Evolutionary conservation across 2,329 filamentous ascomycete genomes (phyloP).

Genomic region (Fusarium praegraminearum): DNA sequence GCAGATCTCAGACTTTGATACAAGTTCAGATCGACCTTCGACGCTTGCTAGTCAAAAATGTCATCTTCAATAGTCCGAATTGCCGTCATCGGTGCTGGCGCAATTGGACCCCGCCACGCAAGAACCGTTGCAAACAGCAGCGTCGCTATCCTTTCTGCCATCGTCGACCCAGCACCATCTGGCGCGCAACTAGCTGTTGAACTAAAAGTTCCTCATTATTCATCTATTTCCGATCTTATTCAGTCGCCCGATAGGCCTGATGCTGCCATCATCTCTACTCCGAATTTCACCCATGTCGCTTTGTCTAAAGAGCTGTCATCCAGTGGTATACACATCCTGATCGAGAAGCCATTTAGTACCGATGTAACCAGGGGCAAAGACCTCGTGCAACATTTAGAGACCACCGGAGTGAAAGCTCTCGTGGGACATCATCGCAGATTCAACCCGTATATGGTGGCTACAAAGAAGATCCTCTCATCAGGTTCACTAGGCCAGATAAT

Average conservation of each 20-base stretch:
- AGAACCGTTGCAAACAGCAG: conserved; percentile 42
- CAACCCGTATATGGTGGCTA: conserved; percentile 65
- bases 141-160: conserved; percentile 44
- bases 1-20: neutral
- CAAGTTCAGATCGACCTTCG: neutral
- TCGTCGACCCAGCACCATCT: conserved; percentile 48
- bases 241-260: conserved; percentile 57
- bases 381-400: conserved; percentile 47
- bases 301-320: conserved; percentile 62
- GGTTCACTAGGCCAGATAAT: conserved; percentile 60
- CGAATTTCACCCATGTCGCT: conserved; percentile 68
- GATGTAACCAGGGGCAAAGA: conserved; percentile 53
- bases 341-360: conserved; percentile 68
- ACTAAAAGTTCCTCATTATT: conserved; percentile 40
- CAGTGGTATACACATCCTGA: conserved; percentile 63
- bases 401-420: conserved; percentile 57
- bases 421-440: conserved; percentile 71
- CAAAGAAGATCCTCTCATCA: conserved; percentile 59
- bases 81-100: conserved; percentile 49
- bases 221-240: conserved; percentile 58
- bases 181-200: conserved; percentile 40
- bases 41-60: rapidly evolving
- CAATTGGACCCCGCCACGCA: conserved; percentile 51
- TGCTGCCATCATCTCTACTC: conserved; percentile 69
- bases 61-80: neutral